Evolutionary conservation across 2,329 filamentous ascomycete genomes (phyloP), one percentile per base, ranked within the genome.

Genomic region (Penicillium paneum): DNA sequence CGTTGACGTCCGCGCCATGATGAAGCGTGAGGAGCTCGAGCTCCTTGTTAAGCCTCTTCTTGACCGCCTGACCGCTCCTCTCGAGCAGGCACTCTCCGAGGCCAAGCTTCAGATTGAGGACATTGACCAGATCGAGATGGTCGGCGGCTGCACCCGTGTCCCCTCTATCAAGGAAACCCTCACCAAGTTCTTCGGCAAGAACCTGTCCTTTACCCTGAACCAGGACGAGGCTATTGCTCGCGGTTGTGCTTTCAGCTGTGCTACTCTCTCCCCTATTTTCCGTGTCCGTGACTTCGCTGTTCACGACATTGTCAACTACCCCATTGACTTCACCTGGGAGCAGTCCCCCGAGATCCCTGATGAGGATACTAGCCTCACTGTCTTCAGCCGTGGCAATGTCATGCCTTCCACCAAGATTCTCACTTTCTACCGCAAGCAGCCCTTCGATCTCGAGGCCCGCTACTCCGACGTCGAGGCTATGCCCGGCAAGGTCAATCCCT

Each of bases 341-440:
- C 96, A 97, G 82, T 95, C 93, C 26, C 86, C 91, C 56, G 94
- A 99, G 70, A 99, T 99, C 66, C 94, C 94, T 26, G 94, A 99
- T 67, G 94, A 99, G 81, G 94, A 97, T 74, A 97, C 94, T 52
- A 95, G 87, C 79, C 81, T 99, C 66, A 96, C 90, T 34, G 94
- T 99, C 69, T 99, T 99, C 79, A 95, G 94, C 84, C 91, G 89
- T 76, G 93, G 93, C 75, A 97, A 97, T 71, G 86, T 96, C 61
- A 88, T 99, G 82, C 94, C 94, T 51, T 97, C 93, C 6, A 99
- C 94, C 62, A 99, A 99, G 84, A 97, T 99, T 64, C 86, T 99
- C 51, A 99, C 94, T 36, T 99, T 99, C 81, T 99, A 97, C 83
- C 88, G 94, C 66, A 97, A 97, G 81, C 91, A 97, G 78, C 83